Conservation (phyloP, 371 early-diverging fungal species). For the Syncephalastrum monosporum region DNA sequence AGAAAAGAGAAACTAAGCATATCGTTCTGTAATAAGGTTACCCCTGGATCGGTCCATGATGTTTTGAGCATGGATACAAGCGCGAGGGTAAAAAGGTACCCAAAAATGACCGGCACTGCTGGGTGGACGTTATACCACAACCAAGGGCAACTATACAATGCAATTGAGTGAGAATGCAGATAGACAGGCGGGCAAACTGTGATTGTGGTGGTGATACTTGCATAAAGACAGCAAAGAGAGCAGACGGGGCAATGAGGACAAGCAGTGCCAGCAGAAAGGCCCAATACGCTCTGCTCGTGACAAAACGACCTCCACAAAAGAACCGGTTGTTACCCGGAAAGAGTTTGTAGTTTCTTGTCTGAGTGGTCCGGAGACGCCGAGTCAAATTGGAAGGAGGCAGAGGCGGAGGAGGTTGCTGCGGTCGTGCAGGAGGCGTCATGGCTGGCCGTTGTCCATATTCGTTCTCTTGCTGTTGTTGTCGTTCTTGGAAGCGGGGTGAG, state of each 20-base stretch:
- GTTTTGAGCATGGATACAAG: conserved; percentile 78
- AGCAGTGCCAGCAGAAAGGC: conserved; percentile 67
- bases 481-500: no score
- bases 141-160: conserved; percentile 57
- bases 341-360: conserved; percentile 24
- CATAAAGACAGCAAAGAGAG: conserved; percentile 71
- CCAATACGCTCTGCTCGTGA: conserved; percentile 66
- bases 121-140: conserved; percentile 62
- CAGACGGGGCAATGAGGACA: conserved; percentile 62
- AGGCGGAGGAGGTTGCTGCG: no score
- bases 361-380: background rate
- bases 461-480: no score
- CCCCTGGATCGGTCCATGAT: conserved; percentile 91
- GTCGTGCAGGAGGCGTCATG: no score
- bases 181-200: no score
- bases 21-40: conserved; percentile 22
- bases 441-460: no score
- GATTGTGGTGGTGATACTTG: conserved; percentile 27
- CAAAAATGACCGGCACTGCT: conserved; percentile 70
- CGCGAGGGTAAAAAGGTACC: conserved; percentile 67
- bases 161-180: background rate
- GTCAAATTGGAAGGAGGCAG: no score
- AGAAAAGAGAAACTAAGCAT: background rate
- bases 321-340: conserved; percentile 53
- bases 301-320: conserved; percentile 66